Conservation (phyloP, 1,139 yeast genomes). For the Saccharomycopsis hybrid region DNA sequence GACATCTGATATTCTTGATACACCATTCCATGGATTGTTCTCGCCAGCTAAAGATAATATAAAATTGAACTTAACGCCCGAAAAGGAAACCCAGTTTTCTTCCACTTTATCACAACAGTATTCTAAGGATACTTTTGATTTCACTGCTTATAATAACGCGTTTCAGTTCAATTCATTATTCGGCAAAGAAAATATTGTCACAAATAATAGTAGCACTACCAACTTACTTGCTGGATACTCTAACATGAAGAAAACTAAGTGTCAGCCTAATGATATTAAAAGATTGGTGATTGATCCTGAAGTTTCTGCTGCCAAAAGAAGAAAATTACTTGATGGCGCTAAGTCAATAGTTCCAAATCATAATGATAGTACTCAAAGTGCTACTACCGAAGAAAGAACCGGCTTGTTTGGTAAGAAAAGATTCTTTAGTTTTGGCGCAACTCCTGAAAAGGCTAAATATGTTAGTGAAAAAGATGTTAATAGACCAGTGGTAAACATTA, state of each 20-base stretch:
- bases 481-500: background rate
- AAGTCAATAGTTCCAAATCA: background rate
- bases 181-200: background rate
- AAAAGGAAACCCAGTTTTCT: background rate
- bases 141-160: slow-evolving; percentile 1
- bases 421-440: slow-evolving; percentile 10
- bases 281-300: slow-evolving; percentile 19
- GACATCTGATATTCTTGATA: background rate
- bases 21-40: slow-evolving; percentile 11
- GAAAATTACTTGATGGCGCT: slow-evolving; percentile 14
- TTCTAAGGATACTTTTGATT: slow-evolving; percentile 7
- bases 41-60: slow-evolving; percentile 11
- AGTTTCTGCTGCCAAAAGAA: slow-evolving; percentile 21
- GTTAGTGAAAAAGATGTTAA: background rate
- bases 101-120: slow-evolving; percentile 5
- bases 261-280: slow-evolving; percentile 11
- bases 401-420: slow-evolving; percentile 6
- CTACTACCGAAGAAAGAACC: background rate
- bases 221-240: background rate
- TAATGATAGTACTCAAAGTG: background rate
- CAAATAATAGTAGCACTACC: background rate
- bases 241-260: background rate
- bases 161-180: slow-evolving; percentile 8
- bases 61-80: slow-evolving; percentile 16
- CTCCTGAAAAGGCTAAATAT: background rate